Percentiles rank a stretch among this genome's conserved stretches.
phyloP scores from a whole-genome alignment of 2,329 filamentous ascomycete genomes.

The Xylariaceae sp. region DNA sequence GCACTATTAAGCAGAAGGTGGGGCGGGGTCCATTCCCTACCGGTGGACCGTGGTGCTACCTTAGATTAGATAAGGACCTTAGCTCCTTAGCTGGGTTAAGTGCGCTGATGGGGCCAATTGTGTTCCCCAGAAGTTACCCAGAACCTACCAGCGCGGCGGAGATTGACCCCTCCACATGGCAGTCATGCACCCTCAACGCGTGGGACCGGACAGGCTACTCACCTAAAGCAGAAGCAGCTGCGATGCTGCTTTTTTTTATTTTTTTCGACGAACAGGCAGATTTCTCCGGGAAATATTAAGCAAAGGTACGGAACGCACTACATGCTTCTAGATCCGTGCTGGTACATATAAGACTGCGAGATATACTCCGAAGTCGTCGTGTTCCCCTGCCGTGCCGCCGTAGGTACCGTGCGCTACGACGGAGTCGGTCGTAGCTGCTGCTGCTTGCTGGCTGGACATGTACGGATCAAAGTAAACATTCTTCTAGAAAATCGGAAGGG shows the following conservation, averaged over 20 bases:
- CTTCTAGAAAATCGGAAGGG: not conserved
- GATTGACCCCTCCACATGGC: not conserved
- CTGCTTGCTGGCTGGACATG: not conserved
- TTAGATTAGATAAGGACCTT: not conserved
- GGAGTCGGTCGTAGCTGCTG: not conserved
- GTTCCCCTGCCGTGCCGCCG: too few species aligned
- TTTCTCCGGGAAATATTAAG: not conserved
- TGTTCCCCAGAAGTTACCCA: not conserved
- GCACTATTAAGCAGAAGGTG: too few species aligned
- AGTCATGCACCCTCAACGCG: not conserved
- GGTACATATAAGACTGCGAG: too few species aligned
- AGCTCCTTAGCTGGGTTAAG: not conserved
- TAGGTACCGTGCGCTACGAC: not conserved
- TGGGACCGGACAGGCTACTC: not conserved
- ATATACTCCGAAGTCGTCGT: too few species aligned
- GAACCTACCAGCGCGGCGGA: not conserved
- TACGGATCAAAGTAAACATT: not conserved
- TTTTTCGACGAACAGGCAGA: not conserved
- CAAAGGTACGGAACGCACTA: too few species aligned
- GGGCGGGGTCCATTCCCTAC: too few species aligned
- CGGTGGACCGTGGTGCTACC: not conserved
- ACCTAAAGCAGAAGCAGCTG: not conserved
- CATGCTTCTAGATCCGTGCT: too few species aligned
- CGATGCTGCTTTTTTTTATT: not conserved
- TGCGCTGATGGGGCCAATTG: not conserved